Evolutionary conservation across 208 protist species (phyloP).

Genomic region (Leishmania aethiopica): DNA sequence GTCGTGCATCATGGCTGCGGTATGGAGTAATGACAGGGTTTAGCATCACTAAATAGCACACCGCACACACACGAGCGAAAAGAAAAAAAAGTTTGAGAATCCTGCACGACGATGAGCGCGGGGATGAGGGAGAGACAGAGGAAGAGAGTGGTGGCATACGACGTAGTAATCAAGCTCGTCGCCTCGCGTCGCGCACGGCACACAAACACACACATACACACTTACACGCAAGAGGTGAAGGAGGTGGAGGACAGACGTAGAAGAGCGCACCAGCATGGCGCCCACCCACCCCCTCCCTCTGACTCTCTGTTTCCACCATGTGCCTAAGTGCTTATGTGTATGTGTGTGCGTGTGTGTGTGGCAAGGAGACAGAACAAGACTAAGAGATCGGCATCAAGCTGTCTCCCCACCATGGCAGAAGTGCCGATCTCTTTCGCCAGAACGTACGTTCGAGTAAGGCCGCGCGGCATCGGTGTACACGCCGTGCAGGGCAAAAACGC

Average conservation of each 20-base stretch:
- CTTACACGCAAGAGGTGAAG: background rate
- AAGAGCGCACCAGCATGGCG: background rate
- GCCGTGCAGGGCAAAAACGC: background rate
- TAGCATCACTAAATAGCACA: background rate
- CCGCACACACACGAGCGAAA: background rate
- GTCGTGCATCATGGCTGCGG: background rate
- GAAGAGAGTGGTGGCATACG: background rate
- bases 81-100: background rate
- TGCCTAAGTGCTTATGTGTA: background rate
- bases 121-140: background rate
- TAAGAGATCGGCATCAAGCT: slow-evolving; percentile 2
- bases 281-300: background rate
- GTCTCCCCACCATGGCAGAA: background rate
- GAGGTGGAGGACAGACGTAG: background rate
- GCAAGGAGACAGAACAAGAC: background rate
- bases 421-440: background rate
- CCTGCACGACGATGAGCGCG: background rate
- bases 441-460: background rate
- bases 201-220: background rate
- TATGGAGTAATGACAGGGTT: background rate
- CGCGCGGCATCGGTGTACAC: background rate
- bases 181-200: background rate
- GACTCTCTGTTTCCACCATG: background rate
- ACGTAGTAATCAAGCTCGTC: background rate
- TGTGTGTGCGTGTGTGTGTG: background rate